Conservation (phyloP, 257 asterid genomes). For the Vinca minor region DNA sequence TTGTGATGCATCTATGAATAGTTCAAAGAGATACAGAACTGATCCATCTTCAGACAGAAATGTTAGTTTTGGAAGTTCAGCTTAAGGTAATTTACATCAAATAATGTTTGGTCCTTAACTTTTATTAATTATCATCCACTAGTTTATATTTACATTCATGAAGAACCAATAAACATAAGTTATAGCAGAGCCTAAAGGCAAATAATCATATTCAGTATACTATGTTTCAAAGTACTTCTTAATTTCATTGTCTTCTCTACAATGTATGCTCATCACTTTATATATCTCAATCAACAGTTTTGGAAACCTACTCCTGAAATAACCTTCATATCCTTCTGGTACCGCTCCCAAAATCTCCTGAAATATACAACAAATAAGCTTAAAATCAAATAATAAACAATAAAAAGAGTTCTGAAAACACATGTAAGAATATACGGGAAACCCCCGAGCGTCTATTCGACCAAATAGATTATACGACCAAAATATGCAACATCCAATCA, state of each 20-base stretch:
- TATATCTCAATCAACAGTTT: constrained; percentile 67
- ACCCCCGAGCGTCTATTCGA: not conserved
- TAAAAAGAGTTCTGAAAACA: not conserved
- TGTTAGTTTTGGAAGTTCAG: not conserved
- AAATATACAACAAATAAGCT: constrained; percentile 13
- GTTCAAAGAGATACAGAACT: constrained; percentile 18
- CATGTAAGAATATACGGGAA: too few species aligned
- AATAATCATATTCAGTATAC: constrained; percentile 6
- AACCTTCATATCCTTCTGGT: constrained; percentile 79
- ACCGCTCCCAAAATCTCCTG: constrained; percentile 71
- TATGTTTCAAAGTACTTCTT: constrained; percentile 49
- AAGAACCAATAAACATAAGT: not conserved
- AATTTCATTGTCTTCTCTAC: constrained; percentile 57
- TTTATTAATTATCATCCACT: too few species aligned
- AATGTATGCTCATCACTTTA: constrained; percentile 50
- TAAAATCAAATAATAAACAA: not conserved
- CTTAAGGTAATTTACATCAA: not conserved
- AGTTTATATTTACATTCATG: constrained; percentile 9
- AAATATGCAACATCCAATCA: not conserved
- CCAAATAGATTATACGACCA: not conserved
- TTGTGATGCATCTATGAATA: constrained; percentile 12
- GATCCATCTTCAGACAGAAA: constrained; percentile 1
- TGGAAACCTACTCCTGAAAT: constrained; percentile 73
- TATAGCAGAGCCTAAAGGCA: not conserved
- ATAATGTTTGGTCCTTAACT: not conserved